Evolutionary conservation across 768 basidiomycete genomes (phyloP), one percentile per base, ranked within the genome.

Genomic region (Panaeolus papilionaceus): DNA sequence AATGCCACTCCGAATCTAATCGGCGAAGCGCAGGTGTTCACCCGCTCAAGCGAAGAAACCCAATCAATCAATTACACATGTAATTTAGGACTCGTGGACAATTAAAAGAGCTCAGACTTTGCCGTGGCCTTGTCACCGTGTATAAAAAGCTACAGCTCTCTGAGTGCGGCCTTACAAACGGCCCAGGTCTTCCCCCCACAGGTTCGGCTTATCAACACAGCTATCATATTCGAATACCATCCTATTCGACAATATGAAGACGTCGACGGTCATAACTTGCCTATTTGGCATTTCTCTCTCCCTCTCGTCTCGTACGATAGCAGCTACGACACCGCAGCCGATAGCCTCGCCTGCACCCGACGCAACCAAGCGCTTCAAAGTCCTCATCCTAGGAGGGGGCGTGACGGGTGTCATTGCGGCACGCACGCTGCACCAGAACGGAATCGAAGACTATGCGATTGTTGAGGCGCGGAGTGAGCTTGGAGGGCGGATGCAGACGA

Each of bases 331-430:
- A 12, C 54, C 28, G 4, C 26, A 26, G 14, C 26, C 44, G 20
- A 14, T 9, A 12, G 63, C n/a, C 9, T 26, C 61, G 16, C 10
- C 61, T 37, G 26, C 47, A 47, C 47, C 33, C 42, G 54, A 16
- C 28, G 3, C 20, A 37, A 37, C 51, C 20, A 33, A 66, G n/a
- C 61, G 42, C 49, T 62, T 63, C 40, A 70, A 70, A 49, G 84
- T 89, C 14, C 82, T 91, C 45, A 86, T 91, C 63, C 81, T 91
- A 28, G 90, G 90, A 4, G 89, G 88, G 38, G 90, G 90, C 9
- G 84, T 91, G 45, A 78, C 90, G 4, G 90, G 90, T 10, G 78
- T 91, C 20, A 88, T 88, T 40, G 89, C 89, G 10, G 90, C 91
- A 12, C 84, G 86, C 37, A 85, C 88, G 0, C 79, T 90, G 8